A percentile compares a stretch with the other conserved stretches of the same genome.
Evolutionary conservation across 768 basidiomycete species (phyloP).

Genomic region (Glaciozyma antarctica): DNA sequence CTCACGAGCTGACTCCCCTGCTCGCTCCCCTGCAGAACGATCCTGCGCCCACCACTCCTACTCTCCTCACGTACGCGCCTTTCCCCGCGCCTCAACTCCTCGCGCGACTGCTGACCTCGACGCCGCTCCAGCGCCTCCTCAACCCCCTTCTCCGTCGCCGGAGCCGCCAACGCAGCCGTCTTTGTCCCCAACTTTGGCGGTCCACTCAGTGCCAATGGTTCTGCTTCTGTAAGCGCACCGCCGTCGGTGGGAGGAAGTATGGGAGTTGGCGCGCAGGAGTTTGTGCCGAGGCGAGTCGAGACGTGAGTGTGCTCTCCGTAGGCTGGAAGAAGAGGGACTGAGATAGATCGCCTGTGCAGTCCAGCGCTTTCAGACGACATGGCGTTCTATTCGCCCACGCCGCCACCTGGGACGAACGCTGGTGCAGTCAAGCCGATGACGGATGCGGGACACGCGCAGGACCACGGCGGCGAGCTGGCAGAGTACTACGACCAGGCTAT

Average conservation of each 20-base stretch:
- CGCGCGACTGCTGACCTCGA: constrained; percentile 3
- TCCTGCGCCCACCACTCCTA: neutral
- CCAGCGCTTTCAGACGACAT: constrained; percentile 21
- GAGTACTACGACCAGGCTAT: constrained; percentile 28
- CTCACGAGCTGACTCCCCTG: neutral
- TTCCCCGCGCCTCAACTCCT: constrained; percentile 6
- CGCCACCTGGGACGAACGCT: neutral
- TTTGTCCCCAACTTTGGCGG: constrained; percentile 19
- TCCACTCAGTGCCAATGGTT: neutral
- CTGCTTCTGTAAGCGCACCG: neutral
- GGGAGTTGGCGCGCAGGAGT: constrained; percentile 11
- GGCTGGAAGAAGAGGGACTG: neutral
- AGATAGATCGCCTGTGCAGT: neutral
- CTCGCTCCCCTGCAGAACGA: neutral
- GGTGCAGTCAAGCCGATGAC: neutral
- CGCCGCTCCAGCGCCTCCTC: neutral
- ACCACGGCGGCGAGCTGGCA: neutral
- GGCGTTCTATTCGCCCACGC: constrained; percentile 10
- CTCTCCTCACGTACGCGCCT: constrained; percentile 12
- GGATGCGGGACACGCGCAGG: neutral
- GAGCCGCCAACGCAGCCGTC: constrained; percentile 16
- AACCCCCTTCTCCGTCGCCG: constrained; percentile 18
- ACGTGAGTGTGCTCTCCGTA: constrained; percentile 7
- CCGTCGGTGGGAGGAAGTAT: neutral
- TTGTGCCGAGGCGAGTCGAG: constrained; percentile 13